These are phyloP conservation scores for Nadsonia starkeyi-henricii DNA, from an alignment of 1,139 yeast species.

Conservation along the genomic window DNA sequence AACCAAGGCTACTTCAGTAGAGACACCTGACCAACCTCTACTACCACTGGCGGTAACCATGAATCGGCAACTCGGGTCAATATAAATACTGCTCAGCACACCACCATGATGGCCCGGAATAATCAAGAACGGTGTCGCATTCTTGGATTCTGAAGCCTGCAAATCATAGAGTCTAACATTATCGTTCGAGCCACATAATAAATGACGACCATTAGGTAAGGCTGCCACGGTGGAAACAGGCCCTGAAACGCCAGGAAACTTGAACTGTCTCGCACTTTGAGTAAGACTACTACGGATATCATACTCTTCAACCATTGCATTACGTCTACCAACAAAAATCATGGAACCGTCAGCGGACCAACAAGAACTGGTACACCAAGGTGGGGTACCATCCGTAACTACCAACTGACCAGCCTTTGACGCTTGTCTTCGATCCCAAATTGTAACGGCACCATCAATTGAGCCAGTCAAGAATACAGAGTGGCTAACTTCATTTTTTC, in stretches of 20 bases:
- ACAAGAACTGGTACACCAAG: conserved; percentile 81
- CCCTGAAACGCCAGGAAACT: conserved; percentile 81
- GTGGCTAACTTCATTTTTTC: conserved; percentile 28
- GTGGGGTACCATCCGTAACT: conserved; percentile 58
- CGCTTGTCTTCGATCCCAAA: conserved; percentile 65
- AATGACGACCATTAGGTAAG: conserved; percentile 66
- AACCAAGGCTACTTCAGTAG: conserved; percentile 66
- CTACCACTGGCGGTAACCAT: conserved; percentile 88
- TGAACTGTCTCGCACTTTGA: conserved; percentile 43
- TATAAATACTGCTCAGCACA: conserved; percentile 49
- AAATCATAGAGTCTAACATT: conserved; percentile 78
- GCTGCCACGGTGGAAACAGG: conserved; percentile 74
- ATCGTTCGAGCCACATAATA: conserved; percentile 81
- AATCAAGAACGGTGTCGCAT: conserved; percentile 35
- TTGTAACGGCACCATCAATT: conserved; percentile 66
- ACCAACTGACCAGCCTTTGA: conserved; percentile 16
- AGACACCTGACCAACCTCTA: conserved; percentile 80
- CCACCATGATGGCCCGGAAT: conserved; percentile 58
- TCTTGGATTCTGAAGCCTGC: conserved; percentile 32
- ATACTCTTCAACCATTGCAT: conserved; percentile 76
- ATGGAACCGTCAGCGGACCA: conserved; percentile 81
- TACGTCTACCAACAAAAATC: conserved; percentile 78
- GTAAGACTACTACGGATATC: conserved; percentile 47
- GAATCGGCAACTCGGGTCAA: conserved; percentile 79
- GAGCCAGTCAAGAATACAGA: conserved; percentile 63